Conservation (phyloP, 2,329 filamentous ascomycete genomes). For the Xylariaceae sp. region DNA sequence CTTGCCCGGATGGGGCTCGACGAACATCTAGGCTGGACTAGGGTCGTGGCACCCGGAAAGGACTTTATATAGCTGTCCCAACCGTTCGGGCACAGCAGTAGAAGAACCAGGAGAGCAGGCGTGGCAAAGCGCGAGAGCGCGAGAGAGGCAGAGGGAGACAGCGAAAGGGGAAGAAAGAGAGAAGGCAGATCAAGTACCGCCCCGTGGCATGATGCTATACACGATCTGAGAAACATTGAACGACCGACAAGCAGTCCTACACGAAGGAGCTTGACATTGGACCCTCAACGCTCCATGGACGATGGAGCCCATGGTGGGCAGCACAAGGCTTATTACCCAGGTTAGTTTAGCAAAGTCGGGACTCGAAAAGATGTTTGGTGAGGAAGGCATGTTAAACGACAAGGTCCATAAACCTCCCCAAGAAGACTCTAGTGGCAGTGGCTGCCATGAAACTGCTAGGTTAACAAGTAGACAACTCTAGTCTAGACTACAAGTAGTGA, state of each 20-base stretch:
- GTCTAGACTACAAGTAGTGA: too few relatives aligned
- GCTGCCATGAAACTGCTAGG: constrained; percentile 32
- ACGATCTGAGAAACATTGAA: constrained; percentile 8
- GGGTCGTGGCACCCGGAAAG: constrained; percentile 22
- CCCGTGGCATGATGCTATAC: constrained; percentile 12
- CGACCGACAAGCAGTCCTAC: constrained; percentile 6
- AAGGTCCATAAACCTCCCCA: constrained; percentile 19
- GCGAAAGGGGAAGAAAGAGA: constrained; percentile 1
- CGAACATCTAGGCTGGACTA: constrained; percentile 18
- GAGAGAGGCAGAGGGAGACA: constrained; percentile 9
- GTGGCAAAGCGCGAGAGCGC: constrained; percentile 10
- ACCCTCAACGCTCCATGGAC: too few relatives aligned
- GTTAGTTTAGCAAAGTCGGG: too few relatives aligned
- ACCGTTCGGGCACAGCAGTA: constrained; percentile 19
- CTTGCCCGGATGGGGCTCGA: constrained; percentile 1
- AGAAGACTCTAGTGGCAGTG: constrained; percentile 31
- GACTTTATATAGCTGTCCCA: constrained; percentile 20
- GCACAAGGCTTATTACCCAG: constrained; percentile 22
- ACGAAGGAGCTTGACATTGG: not conserved
- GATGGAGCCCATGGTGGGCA: constrained; percentile 25
- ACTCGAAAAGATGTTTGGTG: constrained; percentile 25
- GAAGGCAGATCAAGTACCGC: constrained; percentile 17
- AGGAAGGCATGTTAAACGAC: constrained; percentile 22
- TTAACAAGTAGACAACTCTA: too few relatives aligned
- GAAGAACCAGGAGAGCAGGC: constrained; percentile 15